These are phyloP conservation scores for Helichrysum umbraculigerum DNA, from an alignment of 129 eudicot genomes.

Conservation along the genomic window DNA sequence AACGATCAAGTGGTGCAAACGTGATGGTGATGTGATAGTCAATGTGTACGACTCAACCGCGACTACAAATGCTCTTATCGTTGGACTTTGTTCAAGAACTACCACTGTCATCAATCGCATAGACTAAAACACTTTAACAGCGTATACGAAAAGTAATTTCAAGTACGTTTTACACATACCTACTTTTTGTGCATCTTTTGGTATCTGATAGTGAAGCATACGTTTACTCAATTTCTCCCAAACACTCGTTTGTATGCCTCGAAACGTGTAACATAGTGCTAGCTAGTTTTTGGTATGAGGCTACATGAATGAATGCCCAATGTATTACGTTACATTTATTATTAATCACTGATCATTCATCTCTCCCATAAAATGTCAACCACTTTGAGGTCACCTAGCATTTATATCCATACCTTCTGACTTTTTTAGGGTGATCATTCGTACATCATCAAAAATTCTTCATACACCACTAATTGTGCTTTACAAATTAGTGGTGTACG, in stretches of 20 bases:
- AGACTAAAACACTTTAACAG: not conserved
- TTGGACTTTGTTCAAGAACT: not conserved
- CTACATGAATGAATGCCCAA: not conserved
- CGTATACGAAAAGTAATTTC: not conserved
- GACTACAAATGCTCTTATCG: too few relatives aligned
- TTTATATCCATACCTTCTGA: not conserved
- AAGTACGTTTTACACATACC: not conserved
- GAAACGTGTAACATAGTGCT: not conserved
- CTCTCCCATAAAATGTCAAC: constrained; percentile 6
- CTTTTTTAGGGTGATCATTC: too few relatives aligned
- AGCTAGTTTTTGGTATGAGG: not conserved
- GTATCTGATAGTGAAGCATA: not conserved
- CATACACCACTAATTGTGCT: too few relatives aligned
- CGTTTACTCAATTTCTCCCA: not conserved
- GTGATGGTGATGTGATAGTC: too few relatives aligned
- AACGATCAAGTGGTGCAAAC: too few relatives aligned
- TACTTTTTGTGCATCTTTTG: not conserved
- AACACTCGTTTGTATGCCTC: not conserved
- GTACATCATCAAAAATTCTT: too few relatives aligned
- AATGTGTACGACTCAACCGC: too few relatives aligned
- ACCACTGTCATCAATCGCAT: not conserved
- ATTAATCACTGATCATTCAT: not conserved
- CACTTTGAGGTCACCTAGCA: constrained; percentile 2
- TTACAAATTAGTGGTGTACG: too few relatives aligned
- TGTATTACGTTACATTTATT: not conserved